Evolutionary conservation across 129 eudicot genomes (phyloP).

Genomic region (Mikania micrantha): DNA sequence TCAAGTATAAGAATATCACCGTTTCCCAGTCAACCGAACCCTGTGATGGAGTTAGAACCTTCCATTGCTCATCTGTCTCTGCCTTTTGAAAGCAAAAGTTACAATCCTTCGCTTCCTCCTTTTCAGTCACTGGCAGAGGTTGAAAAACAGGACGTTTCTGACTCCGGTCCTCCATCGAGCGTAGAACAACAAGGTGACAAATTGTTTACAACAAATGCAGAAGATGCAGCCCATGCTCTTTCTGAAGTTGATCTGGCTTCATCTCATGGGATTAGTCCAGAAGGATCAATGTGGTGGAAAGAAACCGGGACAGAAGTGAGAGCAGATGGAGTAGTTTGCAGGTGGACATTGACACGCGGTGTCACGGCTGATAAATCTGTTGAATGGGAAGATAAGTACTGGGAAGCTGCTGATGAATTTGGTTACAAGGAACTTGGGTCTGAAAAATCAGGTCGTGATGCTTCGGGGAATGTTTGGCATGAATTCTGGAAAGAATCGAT

Average conservation of each 20-base stretch:
- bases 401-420: conserved; percentile 93
- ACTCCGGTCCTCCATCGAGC: conserved; percentile 28
- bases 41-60: conserved; percentile 65
- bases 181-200: conserved; percentile 45
- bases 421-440: conserved; percentile 90
- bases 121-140: conserved; percentile 65
- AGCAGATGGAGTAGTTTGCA: conserved; percentile 77
- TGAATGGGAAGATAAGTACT: conserved; percentile 91
- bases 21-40: conserved; percentile 21
- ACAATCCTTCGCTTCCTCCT: conserved; percentile 56
- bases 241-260: conserved; percentile 30
- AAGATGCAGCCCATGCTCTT: conserved; percentile 74
- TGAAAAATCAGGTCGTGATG: conserved; percentile 96
- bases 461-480: conserved; percentile 85
- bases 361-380: conserved; percentile 64
- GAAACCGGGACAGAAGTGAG: conserved; percentile 73
- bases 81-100: conserved; percentile 58
- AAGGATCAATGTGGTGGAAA: conserved; percentile 93
- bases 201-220: conserved; percentile 56
- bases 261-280: conserved; percentile 37
- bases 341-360: conserved; percentile 85
- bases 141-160: conserved; percentile 33
- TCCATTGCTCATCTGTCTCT: conserved; percentile 35
- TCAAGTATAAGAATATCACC: conserved; percentile 29
- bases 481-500: conserved; percentile 90